phyloP scores from a whole-genome alignment of 805 yeast species.

The Candida nemodendra region DNA sequence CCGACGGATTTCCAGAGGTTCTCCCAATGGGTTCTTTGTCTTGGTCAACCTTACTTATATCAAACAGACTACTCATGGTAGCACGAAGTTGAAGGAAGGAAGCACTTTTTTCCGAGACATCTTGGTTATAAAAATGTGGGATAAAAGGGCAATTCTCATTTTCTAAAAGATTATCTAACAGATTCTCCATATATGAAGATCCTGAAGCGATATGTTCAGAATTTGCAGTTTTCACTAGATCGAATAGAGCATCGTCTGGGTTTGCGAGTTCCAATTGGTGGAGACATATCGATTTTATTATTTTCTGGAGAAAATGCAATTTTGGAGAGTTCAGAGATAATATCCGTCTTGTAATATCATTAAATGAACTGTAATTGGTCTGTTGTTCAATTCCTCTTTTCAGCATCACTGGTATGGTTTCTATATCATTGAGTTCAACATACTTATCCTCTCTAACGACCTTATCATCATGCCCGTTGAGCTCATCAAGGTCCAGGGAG shows the following conservation, averaged over 20 bases:
- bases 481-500: constrained; percentile 39
- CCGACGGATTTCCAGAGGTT: too few relatives aligned
- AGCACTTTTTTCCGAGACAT: neutral
- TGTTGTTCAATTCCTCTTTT: constrained; percentile 16
- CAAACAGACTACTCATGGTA: neutral
- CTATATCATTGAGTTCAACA: constrained; percentile 23
- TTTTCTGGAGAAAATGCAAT: constrained; percentile 15
- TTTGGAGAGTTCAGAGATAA: constrained; percentile 23
- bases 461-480: constrained; percentile 21
- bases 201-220: constrained; percentile 1
- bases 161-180: constrained; percentile 1
- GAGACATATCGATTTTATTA: constrained; percentile 8
- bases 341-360: constrained; percentile 15
- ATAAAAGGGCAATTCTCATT: neutral
- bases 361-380: constrained; percentile 5
- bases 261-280: constrained; percentile 8
- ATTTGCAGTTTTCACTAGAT: constrained; percentile 8
- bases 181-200: neutral
- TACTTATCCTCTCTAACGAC: constrained; percentile 11
- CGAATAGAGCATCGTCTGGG: constrained; percentile 10
- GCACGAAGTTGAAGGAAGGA: neutral
- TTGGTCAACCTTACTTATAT: neutral
- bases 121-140: neutral
- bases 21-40: neutral
- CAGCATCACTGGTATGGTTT: constrained; percentile 13